These are phyloP conservation scores for Chrysanthemum makinoi DNA, from an alignment of 129 eudicot species.

Conservation along the genomic window DNA sequence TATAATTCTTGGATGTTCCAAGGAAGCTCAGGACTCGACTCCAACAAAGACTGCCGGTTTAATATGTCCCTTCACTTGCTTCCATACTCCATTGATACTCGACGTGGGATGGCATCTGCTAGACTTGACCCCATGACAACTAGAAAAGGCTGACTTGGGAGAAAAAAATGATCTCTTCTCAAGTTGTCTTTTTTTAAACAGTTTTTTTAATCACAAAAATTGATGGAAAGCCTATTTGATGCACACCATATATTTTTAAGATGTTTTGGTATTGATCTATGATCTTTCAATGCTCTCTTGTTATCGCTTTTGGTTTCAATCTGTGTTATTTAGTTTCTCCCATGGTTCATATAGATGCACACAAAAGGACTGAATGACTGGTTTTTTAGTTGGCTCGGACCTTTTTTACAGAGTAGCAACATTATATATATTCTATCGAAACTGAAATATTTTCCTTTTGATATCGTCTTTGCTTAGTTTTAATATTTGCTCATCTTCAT, in stretches of 20 bases:
- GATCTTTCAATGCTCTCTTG: neutral
- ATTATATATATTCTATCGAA: neutral
- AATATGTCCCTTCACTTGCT: neutral
- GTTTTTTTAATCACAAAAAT: slow-evolving; percentile 1
- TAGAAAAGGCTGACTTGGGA: neutral
- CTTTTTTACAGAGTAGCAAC: neutral
- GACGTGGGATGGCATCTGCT: slow-evolving; percentile 14
- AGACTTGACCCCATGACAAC: slow-evolving; percentile 13
- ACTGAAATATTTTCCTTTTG: neutral
- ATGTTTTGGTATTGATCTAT: slow-evolving; percentile 10
- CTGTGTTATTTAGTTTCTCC: neutral
- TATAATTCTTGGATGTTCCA: neutral
- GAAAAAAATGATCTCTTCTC: slow-evolving; percentile 27
- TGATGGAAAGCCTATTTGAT: slow-evolving; percentile 26
- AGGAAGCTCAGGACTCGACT: slow-evolving; percentile 10
- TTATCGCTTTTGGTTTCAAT: neutral
- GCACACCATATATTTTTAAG: slow-evolving; percentile 25
- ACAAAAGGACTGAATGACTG: neutral
- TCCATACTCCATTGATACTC: too few relatives aligned
- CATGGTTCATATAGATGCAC: neutral
- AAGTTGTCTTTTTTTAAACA: slow-evolving; percentile 6
- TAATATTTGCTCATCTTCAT: neutral
- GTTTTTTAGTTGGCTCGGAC: neutral
- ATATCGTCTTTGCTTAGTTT: neutral
- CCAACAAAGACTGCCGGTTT: slow-evolving; percentile 1